These are phyloP conservation scores for Ganoderma sinense DNA, from an alignment of 1,284 basidiomycete genomes.

Conservation along the genomic window DNA sequence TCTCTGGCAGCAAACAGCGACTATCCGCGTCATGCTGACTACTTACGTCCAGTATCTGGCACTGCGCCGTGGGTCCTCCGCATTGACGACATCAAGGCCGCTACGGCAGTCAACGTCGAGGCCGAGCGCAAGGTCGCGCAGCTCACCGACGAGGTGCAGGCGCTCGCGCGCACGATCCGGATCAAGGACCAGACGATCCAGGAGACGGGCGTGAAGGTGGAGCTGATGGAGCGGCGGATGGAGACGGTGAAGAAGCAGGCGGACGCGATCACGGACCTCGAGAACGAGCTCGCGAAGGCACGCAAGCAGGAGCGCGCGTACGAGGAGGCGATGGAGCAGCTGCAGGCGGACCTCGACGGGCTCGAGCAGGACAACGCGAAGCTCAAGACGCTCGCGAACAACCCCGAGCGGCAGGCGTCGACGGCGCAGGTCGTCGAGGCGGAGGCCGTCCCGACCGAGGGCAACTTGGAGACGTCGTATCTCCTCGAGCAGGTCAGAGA, in stretches of 20 bases:
- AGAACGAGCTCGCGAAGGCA: conserved; percentile 81
- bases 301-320: conserved; percentile 90
- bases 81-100: conserved; percentile 88
- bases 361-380: conserved; percentile 89
- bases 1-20: not conserved
- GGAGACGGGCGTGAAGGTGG: conserved; percentile 91
- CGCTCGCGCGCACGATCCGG: conserved; percentile 84
- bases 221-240: conserved; percentile 92
- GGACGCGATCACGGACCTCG: conserved; percentile 84
- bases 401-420: conserved; percentile 66
- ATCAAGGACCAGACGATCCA: conserved; percentile 90
- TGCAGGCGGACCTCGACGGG: conserved; percentile 88
- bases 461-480: conserved; percentile 85
- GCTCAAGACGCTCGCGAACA: conserved; percentile 72
- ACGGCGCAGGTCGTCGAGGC: conserved; percentile 60
- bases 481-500: conserved; percentile 79
- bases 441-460: conserved; percentile 73
- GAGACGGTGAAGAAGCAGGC: conserved; percentile 90
- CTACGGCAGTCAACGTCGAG: conserved; percentile 87
- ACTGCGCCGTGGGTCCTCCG: conserved; percentile 89
- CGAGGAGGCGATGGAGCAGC: conserved; percentile 91
- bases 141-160: conserved; percentile 90
- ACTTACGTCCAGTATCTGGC: conserved; percentile 63
- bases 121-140: conserved; percentile 89
- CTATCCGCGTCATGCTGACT: conserved; percentile 3